A percentile compares a stretch with the other conserved stretches of the same genome.
These are phyloP conservation scores for Fusarium chuoi DNA, from an alignment of 2,329 filamentous ascomycete species.

Conservation along the genomic window DNA sequence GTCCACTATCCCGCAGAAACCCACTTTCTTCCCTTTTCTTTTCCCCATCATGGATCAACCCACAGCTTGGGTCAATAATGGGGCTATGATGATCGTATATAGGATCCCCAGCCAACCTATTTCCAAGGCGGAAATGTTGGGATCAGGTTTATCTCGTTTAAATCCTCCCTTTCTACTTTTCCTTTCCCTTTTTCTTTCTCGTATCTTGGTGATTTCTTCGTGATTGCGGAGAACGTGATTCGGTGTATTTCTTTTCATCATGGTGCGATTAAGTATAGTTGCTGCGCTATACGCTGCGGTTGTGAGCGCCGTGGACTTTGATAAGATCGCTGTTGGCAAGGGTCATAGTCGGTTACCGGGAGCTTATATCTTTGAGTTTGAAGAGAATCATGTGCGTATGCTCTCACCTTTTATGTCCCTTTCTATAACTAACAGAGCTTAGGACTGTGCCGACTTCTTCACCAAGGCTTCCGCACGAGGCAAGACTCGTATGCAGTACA, in stretches of 20 bases:
- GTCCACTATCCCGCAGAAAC: conserved; percentile 23
- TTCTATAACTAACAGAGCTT: not conserved
- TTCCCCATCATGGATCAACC: conserved; percentile 12
- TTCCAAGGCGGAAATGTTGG: not conserved
- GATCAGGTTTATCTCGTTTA: not conserved
- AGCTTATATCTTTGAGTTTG: conserved; percentile 65
- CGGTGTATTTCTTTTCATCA: conserved; percentile 27
- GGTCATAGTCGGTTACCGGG: conserved; percentile 52
- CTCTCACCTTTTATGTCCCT: rapidly evolving
- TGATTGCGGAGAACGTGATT: conserved; percentile 19
- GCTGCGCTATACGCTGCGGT: conserved; percentile 51
- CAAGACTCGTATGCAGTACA: conserved; percentile 57
- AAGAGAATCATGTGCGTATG: conserved; percentile 57
- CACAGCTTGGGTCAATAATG: conserved; percentile 3
- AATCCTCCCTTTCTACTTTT: not conserved
- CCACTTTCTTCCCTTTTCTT: conserved; percentile 9
- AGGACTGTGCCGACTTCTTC: conserved; percentile 35
- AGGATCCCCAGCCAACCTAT: conserved; percentile 4
- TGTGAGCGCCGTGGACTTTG: conserved; percentile 43
- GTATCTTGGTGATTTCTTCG: conserved; percentile 5
- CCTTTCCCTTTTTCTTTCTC: not conserved
- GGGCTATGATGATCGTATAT: conserved; percentile 30
- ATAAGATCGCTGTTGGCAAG: conserved; percentile 37
- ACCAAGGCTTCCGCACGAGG: conserved; percentile 48
- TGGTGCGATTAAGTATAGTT: conserved; percentile 51